These are phyloP conservation scores for Auriculariales sp. DNA, from an alignment of 768 basidiomycete species.

Conservation along the genomic window DNA sequence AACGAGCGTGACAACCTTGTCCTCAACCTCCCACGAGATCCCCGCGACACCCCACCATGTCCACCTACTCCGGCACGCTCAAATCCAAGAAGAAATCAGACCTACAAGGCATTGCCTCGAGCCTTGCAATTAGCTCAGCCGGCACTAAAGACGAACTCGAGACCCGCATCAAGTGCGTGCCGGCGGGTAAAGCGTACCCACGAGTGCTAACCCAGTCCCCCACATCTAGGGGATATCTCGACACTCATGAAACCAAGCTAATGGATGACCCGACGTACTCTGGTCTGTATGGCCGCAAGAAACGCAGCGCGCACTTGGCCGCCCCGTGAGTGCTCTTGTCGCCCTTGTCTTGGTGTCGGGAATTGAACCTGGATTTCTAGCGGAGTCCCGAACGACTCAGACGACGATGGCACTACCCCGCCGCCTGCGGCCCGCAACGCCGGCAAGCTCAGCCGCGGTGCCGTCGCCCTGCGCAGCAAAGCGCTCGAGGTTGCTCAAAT, in stretches of 20 bases:
- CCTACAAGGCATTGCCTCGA: slow-evolving; percentile 40
- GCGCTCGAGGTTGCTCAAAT: not conserved
- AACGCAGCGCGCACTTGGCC: not conserved
- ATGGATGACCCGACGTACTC: slow-evolving; percentile 43
- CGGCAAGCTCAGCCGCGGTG: slow-evolving; percentile 3
- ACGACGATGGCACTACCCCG: slow-evolving; percentile 11
- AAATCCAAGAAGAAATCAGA: slow-evolving; percentile 51
- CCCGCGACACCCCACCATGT: not conserved
- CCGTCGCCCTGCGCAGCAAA: not conserved
- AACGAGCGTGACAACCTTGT: too few relatives aligned
- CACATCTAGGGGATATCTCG: slow-evolving; percentile 29
- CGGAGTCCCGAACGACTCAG: not conserved
- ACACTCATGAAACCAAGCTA: slow-evolving; percentile 34
- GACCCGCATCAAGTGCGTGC: slow-evolving; percentile 32
- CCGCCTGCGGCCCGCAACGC: slow-evolving; percentile 19
- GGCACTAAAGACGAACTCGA: slow-evolving; percentile 55
- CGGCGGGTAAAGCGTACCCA: too few relatives aligned
- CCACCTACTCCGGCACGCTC: not conserved
- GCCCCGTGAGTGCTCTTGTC: not conserved
- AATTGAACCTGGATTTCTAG: slow-evolving; percentile 4
- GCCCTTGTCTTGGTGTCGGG: not conserved
- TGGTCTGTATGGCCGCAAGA: slow-evolving; percentile 29
- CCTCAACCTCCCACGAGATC: too few relatives aligned
- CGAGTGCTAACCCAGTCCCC: not conserved
- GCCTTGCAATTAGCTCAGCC: slow-evolving; percentile 30